These are phyloP conservation scores for Lasiodiplodia gonubiensis DNA, from an alignment of 2,329 filamentous ascomycete species.

Conservation along the genomic window DNA sequence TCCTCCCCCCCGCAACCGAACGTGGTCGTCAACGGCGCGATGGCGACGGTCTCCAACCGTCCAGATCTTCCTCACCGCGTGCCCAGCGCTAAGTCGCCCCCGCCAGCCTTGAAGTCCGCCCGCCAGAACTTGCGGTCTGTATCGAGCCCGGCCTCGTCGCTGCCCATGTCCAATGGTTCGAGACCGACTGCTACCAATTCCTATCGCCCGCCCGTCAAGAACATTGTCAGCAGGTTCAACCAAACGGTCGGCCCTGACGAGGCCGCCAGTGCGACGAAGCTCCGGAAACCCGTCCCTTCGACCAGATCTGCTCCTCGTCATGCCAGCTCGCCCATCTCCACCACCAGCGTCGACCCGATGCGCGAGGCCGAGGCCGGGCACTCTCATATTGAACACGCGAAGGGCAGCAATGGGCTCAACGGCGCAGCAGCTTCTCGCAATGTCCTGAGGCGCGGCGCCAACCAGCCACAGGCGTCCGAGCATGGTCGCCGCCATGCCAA, in stretches of 20 bases:
- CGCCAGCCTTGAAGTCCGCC: constrained; percentile 21
- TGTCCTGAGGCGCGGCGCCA: constrained; percentile 24
- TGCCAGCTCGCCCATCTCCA: constrained; percentile 35
- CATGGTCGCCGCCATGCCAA: constrained; percentile 22
- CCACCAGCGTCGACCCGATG: constrained; percentile 14
- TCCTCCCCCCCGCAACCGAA: constrained; percentile 22
- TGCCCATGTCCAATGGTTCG: constrained; percentile 23
- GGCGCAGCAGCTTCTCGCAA: constrained; percentile 24
- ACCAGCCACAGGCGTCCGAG: constrained; percentile 7
- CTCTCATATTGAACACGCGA: constrained; percentile 17
- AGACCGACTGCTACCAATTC: neutral
- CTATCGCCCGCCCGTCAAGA: constrained; percentile 43
- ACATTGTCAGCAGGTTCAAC: constrained; percentile 46
- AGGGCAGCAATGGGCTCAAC: constrained; percentile 22
- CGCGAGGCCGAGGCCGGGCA: neutral
- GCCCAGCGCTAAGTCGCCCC: constrained; percentile 23
- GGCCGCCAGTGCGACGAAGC: constrained; percentile 35
- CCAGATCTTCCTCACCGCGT: constrained; percentile 24
- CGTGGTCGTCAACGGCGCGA: constrained; percentile 28
- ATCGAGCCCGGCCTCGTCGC: constrained; percentile 22
- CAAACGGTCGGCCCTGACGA: constrained; percentile 38
- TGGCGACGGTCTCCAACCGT: constrained; percentile 26
- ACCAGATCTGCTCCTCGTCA: constrained; percentile 33
- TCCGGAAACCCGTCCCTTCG: constrained; percentile 37
- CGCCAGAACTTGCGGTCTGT: constrained; percentile 29